Base-by-base conservation (phyloP, 1,284 basidiomycete species). In the Cutaneotrichosporon sp. region DNA sequence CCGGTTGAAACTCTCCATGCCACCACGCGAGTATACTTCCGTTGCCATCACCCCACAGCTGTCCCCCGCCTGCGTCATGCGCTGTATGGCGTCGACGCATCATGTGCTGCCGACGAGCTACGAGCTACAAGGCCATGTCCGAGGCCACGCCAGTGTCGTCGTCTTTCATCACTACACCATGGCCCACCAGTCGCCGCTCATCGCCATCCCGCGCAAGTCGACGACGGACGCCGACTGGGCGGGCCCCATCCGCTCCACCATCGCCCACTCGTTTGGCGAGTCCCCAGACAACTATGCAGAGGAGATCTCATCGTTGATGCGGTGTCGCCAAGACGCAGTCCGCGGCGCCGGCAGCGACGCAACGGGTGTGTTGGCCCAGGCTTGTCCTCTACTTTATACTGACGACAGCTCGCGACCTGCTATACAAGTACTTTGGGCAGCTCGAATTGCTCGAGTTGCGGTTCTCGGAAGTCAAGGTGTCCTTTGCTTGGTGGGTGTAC, bases 341-440 rank as follows among this genome's bases (percentile, higher is more conserved):
- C 82, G 87, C 62, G 93, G 92, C 34, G 92, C 93, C 18, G 93
- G 93, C 1, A 96, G 90, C 68, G 92, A 97, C 70, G 80, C 84
- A 47, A 96, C 90, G 15, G 89, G 89, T 90, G 57, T 57, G 81
- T 72, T 8, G 10, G 17, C 8, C 1, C 22, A 9, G 3, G 10
- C 8, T 8, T n/a, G 13, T 3, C 3, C 10, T 34, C 13, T 3
- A 18, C 13, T 30, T 4, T 14, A 38, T 20, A 14, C 42, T 52
- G 43, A 52, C 46, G 9, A n/a, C 44, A 83, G 92, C 86, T 18
- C 82, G 94, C 41, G 96, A 98, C 76, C 79, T 98, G 21, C 80
- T 99, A 44, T 97, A 94, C 84, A 97, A 96, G 76, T 99, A 98
- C 80, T 99, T 98, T 78, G 94, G 96, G 40, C 94, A 98, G 75